phyloP scores from a whole-genome alignment of 2,329 filamentous ascomycete species.

The Mycogone perniciosa region DNA sequence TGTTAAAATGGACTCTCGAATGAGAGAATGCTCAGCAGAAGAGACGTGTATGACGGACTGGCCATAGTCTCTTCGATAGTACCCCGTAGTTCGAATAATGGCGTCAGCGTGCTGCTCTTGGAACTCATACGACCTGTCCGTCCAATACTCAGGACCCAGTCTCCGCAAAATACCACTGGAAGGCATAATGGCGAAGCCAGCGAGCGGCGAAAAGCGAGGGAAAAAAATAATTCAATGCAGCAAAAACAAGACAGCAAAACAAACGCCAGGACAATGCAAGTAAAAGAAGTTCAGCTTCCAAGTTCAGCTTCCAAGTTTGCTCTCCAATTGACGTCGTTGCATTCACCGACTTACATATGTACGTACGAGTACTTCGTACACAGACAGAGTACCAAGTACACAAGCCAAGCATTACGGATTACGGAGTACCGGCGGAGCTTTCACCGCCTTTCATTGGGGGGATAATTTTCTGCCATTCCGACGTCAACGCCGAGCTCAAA shows the following conservation, averaged over 20 bases:
- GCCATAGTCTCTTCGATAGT: constrained; percentile 5
- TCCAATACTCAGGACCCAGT: too few relatives aligned
- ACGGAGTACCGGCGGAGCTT: background rate
- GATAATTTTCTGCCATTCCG: constrained; percentile 5
- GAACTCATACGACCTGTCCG: background rate
- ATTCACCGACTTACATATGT: too few relatives aligned
- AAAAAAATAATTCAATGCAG: too few relatives aligned
- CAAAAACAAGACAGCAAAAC: too few relatives aligned
- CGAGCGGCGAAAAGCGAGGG: too few relatives aligned
- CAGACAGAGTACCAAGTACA: too few relatives aligned
- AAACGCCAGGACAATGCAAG: too few relatives aligned
- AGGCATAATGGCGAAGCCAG: background rate
- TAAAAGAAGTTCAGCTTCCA: too few relatives aligned
- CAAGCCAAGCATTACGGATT: background rate
- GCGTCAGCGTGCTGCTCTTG: constrained; percentile 5
- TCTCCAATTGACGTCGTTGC: too few relatives aligned
- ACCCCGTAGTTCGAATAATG: constrained; percentile 3
- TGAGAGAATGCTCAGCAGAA: constrained; percentile 1
- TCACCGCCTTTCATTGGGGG: constrained; percentile 9
- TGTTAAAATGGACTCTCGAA: constrained; percentile 6
- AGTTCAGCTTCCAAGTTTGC: too few relatives aligned
- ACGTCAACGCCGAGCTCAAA: constrained; percentile 8
- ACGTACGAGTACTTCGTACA: too few relatives aligned
- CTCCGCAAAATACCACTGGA: too few relatives aligned
- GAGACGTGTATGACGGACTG: background rate